phyloP scores from a whole-genome alignment of 805 yeast genomes.

The Teunomyces atbi region DNA sequence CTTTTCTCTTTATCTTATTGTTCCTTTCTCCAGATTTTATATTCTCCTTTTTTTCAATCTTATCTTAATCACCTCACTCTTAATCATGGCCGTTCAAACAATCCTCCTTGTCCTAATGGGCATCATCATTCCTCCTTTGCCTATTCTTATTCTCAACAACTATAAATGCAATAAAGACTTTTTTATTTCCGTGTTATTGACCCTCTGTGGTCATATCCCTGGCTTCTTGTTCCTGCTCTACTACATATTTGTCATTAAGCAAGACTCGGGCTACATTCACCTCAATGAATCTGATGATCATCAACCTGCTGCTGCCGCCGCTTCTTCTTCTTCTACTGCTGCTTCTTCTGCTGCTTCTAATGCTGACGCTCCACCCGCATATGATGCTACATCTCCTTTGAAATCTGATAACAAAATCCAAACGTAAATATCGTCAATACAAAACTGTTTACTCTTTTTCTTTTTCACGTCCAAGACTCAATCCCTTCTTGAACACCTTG shows the following conservation, averaged over 20 bases:
- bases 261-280: neutral
- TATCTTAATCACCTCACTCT: no score
- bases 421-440: neutral
- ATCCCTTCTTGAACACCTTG: constrained; percentile 35
- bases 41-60: no score
- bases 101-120: constrained; percentile 30
- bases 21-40: no score
- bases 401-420: constrained; percentile 1
- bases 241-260: constrained; percentile 9
- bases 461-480: constrained; percentile 26
- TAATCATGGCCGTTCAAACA: constrained; percentile 14
- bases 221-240: constrained; percentile 33
- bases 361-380: neutral
- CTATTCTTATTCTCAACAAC: constrained; percentile 30
- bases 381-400: neutral
- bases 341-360: neutral
- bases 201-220: constrained; percentile 33
- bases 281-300: neutral
- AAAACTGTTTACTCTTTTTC: neutral
- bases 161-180: constrained; percentile 36
- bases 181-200: constrained; percentile 28
- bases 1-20: no score
- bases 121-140: constrained; percentile 38
- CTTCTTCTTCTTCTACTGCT: neutral
- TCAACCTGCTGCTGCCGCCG: neutral